Conservation (phyloP, 2,329 filamentous ascomycete genomes). For the Pseudogymnoascus sp. region DNA sequence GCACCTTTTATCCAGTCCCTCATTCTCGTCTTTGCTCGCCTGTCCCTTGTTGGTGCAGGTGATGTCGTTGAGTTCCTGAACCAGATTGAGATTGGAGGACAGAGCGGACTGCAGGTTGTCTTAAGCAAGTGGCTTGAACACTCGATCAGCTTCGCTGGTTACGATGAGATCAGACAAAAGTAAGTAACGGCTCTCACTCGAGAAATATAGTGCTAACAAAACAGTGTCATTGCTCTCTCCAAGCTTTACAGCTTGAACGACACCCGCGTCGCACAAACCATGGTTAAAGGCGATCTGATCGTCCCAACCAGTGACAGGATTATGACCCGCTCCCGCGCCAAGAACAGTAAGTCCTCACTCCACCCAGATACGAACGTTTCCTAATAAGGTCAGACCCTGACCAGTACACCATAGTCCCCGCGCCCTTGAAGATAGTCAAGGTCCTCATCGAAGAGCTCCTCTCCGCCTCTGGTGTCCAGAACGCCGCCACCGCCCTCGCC, state of each 20-base stretch:
- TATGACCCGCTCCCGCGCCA: slow-evolving; percentile 86
- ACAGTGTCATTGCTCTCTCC: slow-evolving; percentile 79
- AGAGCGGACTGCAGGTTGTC: slow-evolving; percentile 81
- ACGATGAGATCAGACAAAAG: slow-evolving; percentile 96
- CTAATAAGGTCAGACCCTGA: slow-evolving; percentile 58
- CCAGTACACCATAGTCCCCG: slow-evolving; percentile 77
- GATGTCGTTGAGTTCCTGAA: slow-evolving; percentile 91
- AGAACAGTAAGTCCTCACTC: slow-evolving; percentile 52
- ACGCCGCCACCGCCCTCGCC: slow-evolving; percentile 48
- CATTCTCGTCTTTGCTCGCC: slow-evolving; percentile 86
- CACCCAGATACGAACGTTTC: slow-evolving; percentile 16
- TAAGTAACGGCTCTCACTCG: slow-evolving; percentile 36
- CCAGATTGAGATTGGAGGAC: slow-evolving; percentile 68
- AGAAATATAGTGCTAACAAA: slow-evolving; percentile 24
- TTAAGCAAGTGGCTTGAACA: slow-evolving; percentile 95
- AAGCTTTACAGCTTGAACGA: slow-evolving; percentile 87
- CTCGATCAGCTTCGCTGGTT: slow-evolving; percentile 93
- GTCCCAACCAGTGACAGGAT: slow-evolving; percentile 71
- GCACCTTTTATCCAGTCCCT: slow-evolving; percentile 91
- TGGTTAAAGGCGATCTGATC: slow-evolving; percentile 87
- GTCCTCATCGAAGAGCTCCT: slow-evolving; percentile 86
- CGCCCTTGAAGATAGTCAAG: slow-evolving; percentile 91
- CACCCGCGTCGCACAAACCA: slow-evolving; percentile 64
- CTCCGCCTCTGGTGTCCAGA: slow-evolving; percentile 62
- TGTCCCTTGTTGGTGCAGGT: slow-evolving; percentile 74